Conservation (phyloP, 192 early-diverging fungal species). For the Pilaira anomala region DNA sequence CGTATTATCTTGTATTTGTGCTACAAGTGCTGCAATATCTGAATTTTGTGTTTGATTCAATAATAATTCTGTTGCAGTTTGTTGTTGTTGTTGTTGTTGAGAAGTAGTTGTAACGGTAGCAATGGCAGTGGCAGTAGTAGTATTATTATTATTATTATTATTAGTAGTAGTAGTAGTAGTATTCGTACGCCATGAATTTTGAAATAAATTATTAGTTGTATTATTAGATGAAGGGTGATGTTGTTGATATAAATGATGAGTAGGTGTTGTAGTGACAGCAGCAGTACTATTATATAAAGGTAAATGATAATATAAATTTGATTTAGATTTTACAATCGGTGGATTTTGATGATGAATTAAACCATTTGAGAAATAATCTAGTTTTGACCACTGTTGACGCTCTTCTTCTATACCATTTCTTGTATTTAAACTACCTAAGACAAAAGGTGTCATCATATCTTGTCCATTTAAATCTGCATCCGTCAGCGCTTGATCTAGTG, state of each 20-base stretch:
- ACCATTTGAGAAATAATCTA: not conserved
- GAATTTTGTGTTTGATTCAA: not conserved
- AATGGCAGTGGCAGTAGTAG: too few species aligned
- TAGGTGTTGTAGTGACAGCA: too few species aligned
- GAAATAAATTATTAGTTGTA: too few species aligned
- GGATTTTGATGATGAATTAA: not conserved
- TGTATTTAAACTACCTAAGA: conserved; percentile 1
- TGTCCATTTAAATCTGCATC: not conserved
- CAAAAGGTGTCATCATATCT: conserved; percentile 16
- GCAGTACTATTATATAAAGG: not conserved
- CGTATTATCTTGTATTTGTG: conserved; percentile 8
- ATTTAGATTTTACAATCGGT: not conserved
- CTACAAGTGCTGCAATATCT: conserved; percentile 12
- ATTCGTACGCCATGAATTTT: too few species aligned
- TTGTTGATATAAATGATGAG: too few species aligned
- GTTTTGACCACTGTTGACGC: conserved; percentile 4
- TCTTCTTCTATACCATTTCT: conserved; percentile 6
- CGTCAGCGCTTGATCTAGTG: conserved; percentile 2
- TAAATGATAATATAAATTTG: not conserved
- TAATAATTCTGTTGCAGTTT: not conserved
- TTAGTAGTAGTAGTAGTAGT: too few species aligned
- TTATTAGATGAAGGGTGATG: too few species aligned
- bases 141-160: too few species aligned
- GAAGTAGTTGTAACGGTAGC: too few species aligned
- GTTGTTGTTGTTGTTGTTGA: not conserved